Conservation (phyloP, 2,329 filamentous ascomycete genomes). For the Reticulascus tulasneorum region DNA sequence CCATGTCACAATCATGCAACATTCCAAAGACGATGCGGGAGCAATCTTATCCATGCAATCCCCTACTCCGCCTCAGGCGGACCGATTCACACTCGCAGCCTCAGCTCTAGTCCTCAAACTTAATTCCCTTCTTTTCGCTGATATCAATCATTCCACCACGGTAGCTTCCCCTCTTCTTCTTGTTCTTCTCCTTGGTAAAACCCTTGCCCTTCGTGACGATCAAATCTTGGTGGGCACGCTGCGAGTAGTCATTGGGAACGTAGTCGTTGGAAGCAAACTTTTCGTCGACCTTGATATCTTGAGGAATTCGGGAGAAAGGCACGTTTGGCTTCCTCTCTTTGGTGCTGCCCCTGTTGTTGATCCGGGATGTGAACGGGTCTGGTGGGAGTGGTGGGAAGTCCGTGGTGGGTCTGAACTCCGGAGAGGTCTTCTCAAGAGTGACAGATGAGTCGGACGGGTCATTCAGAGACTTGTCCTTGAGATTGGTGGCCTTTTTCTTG, state of each 20-base stretch:
- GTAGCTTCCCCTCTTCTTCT: constrained; percentile 91
- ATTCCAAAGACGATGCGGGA: too few species aligned
- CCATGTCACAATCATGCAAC: too few species aligned
- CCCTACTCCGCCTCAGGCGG: too few species aligned
- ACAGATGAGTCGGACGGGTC: constrained; percentile 35
- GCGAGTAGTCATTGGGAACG: constrained; percentile 80
- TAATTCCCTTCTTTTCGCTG: constrained; percentile 75
- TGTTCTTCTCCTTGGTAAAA: constrained; percentile 99
- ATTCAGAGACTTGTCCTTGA: constrained; percentile 35
- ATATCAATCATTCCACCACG: constrained; percentile 86
- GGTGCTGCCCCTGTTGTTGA: constrained; percentile 40
- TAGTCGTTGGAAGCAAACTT: constrained; percentile 76
- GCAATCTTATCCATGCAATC: too few species aligned
- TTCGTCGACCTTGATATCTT: constrained; percentile 63
- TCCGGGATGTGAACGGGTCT: constrained; percentile 34
- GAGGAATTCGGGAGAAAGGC: constrained; percentile 75
- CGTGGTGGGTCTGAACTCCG: constrained; percentile 35
- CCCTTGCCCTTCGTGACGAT: constrained; percentile 91
- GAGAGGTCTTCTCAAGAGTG: constrained; percentile 51
- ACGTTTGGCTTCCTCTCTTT: constrained; percentile 53
- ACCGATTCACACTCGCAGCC: too few species aligned
- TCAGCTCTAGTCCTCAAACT: constrained; percentile 93
- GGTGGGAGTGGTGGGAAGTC: constrained; percentile 50
- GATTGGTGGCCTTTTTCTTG: constrained; percentile 21
- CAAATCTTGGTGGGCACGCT: constrained; percentile 81